Conservation (phyloP, 768 basidiomycete species). For the Atractiella rhizophila region DNA sequence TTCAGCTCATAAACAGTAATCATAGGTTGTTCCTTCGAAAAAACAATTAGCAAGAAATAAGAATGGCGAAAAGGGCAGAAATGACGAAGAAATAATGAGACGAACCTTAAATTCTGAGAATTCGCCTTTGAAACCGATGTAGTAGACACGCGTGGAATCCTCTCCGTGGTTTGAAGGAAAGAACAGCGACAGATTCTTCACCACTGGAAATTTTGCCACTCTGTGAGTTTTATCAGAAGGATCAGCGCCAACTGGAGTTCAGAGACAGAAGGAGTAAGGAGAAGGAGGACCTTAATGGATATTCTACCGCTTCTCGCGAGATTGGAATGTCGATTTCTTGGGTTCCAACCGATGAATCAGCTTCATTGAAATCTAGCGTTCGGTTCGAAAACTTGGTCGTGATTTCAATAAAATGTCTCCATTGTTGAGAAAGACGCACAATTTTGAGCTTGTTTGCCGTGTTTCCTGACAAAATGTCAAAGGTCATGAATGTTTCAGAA, state of each 20-base stretch:
- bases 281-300: slow-evolving; percentile 19
- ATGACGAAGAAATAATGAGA: not conserved
- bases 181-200: slow-evolving; percentile 21
- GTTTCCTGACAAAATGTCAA: slow-evolving; percentile 18
- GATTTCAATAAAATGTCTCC: not conserved
- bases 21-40: slow-evolving; percentile 21
- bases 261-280: not conserved
- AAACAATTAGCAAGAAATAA: slow-evolving; percentile 8
- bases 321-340: slow-evolving; percentile 17
- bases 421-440: slow-evolving; percentile 9
- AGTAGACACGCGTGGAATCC: slow-evolving; percentile 22
- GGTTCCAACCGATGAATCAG: slow-evolving; percentile 6
- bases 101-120: slow-evolving; percentile 7
- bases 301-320: slow-evolving; percentile 20
- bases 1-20: slow-evolving; percentile 24
- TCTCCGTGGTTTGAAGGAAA: slow-evolving; percentile 24
- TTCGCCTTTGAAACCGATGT: slow-evolving; percentile 23
- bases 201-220: slow-evolving; percentile 21
- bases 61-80: not conserved
- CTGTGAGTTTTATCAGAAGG: slow-evolving; percentile 6
- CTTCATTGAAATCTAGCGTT: slow-evolving; percentile 18
- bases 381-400: slow-evolving; percentile 9
- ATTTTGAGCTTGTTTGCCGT: slow-evolving; percentile 20
- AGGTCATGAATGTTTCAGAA: too few relatives aligned
- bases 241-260: not conserved